Percentiles rank a stretch among this genome's conserved stretches.
Conservation (phyloP, 176 grass and related monocot genomes). For the Lolium rigidum region DNA sequence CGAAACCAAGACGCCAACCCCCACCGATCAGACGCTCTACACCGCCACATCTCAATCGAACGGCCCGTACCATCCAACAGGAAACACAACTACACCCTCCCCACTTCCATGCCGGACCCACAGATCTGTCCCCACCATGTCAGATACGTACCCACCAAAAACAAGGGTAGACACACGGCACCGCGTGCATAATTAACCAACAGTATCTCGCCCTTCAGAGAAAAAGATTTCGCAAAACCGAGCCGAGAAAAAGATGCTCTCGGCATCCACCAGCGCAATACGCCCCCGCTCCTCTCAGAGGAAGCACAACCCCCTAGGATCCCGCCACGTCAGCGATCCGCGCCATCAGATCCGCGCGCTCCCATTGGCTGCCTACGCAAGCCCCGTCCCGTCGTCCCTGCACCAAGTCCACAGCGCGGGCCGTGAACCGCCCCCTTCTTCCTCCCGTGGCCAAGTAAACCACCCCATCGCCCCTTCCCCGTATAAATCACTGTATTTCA, state of each 20-base stretch:
- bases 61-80: not conserved
- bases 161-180: not conserved
- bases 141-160: not conserved
- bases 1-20: slow-evolving; percentile 1
- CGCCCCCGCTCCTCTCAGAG: slow-evolving; percentile 58
- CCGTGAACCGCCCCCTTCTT: slow-evolving; percentile 45
- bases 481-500: slow-evolving; percentile 55
- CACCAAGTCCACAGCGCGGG: slow-evolving; percentile 39
- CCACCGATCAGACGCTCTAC: slow-evolving; percentile 31
- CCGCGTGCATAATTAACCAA: slow-evolving; percentile 35
- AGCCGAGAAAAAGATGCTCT: slow-evolving; percentile 53
- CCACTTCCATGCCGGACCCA: not conserved
- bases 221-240: slow-evolving; percentile 21
- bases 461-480: slow-evolving; percentile 23
- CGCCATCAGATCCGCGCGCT: slow-evolving; percentile 25
- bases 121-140: fast-evolving
- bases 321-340: slow-evolving; percentile 69
- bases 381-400: not conserved
- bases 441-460: slow-evolving; percentile 49
- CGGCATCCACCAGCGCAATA: slow-evolving; percentile 56
- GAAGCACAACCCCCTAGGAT: slow-evolving; percentile 72
- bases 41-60: not conserved
- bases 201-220: slow-evolving; percentile 23
- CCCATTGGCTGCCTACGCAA: not conserved
- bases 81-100: fast-evolving